Evolutionary conservation across 768 basidiomycete genomes (phyloP), one percentile per base, ranked within the genome.

Genomic region (Boletus subparvulus): DNA sequence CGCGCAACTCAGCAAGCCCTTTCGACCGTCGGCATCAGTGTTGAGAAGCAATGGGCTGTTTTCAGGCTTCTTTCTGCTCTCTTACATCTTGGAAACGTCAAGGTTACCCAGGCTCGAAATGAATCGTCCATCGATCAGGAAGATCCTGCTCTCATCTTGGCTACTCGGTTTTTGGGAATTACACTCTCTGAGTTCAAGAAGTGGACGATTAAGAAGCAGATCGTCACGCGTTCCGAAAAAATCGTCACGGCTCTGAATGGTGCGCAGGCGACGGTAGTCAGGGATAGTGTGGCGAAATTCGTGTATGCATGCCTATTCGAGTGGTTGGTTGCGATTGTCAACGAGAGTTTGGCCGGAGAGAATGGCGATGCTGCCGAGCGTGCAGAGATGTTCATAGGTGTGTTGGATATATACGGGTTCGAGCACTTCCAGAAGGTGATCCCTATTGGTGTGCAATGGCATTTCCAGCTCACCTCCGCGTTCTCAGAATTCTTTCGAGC

Each of bases 361-460:
- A 88, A 87, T 53, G 94, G 94, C 1, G 90, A 93, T 71, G 93
- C 90, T 28, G 92, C 89, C 6, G 86, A 86, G 58, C 82, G 86
- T 47, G 94, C 95, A 24, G 94, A 96, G 73, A 98, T 95, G 88
- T 99, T 99, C 74, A 99, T 99, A 61, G 97, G 97, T 64, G 97
- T 99, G 16, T 76, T 99, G 69, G 97, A 98, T 83, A 97, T 97
- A 65, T 96, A 96, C 69, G 94, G 94, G 37, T 95, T 95, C 63
- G 94, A 97, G 72, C 94, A 96, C 70, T 97, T 96, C 77, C 91
- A 96, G 74, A 96, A 95, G 85, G 90, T 87, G 52, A 41, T 67
- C 44, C 14, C 30, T 37, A n/a, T 17, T 43, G 47, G 3, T 26
- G 24, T 47, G 21, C 32, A 32, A 26, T 33, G 28, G 8, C 42